Base-by-base conservation (phyloP, 768 basidiomycete genomes). In the Suillus subluteus region DNA sequence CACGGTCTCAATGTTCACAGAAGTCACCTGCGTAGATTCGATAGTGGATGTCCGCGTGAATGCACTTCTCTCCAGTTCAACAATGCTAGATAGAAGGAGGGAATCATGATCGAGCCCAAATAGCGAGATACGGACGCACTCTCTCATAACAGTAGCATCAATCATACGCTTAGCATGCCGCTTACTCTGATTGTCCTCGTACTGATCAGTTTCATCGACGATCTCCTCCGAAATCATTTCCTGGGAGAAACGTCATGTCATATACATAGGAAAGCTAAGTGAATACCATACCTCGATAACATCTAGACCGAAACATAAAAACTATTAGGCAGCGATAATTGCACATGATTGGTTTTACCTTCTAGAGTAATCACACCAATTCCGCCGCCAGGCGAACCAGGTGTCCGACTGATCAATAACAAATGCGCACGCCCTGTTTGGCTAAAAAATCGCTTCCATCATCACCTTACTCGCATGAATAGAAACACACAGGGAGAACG, bases 211-310 rank as follows among this genome's bases (percentile, higher is more conserved):
- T 78, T 98, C 96, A 73, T 97, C 96, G 37, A 97, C 91, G 64
- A 98, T 97, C 75, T 98, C 96, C 79, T 98, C 95, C 0, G 92
- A 90, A n/a, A 98, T 94, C 67, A 99, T 98, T 84, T 97, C 95
- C 85, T 94, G 78, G 68, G 73, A 76, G 67, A 63, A 50, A 66
- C 68, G 32, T 63, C 9, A 58, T 21, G 13, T 23, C 63, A 32
- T 63, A 8, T 56, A 38, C 18, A 37, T 15, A 23, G 13, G 35
- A 11, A 32, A 46, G 62, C 48, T 5, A 62, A 52, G 66, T n/a
- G 61, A 59, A 21, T 50, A 70, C 21, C 70, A 66, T 58, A 86
- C 87, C 75, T 94, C 92, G 66, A 94, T 92, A 70, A 93, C 86
- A 73, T 93, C 92, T 90, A 63, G 1, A 54, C 7, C 48, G 18